Evolutionary conservation across 1,139 yeast genomes (phyloP).

Genomic region (Yamadazyma jaroonii): DNA sequence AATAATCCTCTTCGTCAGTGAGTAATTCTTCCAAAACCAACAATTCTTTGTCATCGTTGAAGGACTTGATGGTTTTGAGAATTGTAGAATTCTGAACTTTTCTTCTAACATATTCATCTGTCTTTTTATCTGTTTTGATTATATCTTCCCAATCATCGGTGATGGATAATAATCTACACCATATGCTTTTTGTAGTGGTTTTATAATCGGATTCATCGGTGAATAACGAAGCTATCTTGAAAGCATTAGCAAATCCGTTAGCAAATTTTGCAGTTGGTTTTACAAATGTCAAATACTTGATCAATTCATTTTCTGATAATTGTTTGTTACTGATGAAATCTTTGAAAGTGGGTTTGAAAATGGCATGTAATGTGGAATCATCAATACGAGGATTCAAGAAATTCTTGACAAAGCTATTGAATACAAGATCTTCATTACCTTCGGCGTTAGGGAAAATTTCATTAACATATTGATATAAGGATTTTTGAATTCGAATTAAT

Average conservation of each 20-base stretch:
- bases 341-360: constrained; percentile 30
- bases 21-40: constrained; percentile 13
- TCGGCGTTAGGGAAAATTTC: constrained; percentile 13
- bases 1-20: constrained; percentile 8
- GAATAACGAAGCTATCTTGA: constrained; percentile 30
- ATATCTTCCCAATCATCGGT: constrained; percentile 56
- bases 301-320: constrained; percentile 45
- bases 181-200: constrained; percentile 36
- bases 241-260: constrained; percentile 34
- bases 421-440: constrained; percentile 11
- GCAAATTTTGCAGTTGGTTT: constrained; percentile 26
- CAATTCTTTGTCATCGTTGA: constrained; percentile 12
- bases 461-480: constrained; percentile 31
- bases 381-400: constrained; percentile 15
- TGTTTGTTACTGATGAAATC: constrained; percentile 37
- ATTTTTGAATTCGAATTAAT: constrained; percentile 46
- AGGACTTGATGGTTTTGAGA: constrained; percentile 38
- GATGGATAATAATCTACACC: constrained; percentile 61
- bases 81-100: constrained; percentile 42
- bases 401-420: constrained; percentile 22
- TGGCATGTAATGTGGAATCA: constrained; percentile 11
- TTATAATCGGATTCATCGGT: constrained; percentile 23
- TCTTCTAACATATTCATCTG: constrained; percentile 43
- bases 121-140: constrained; percentile 35
- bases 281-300: constrained; percentile 57